phyloP scores from a whole-genome alignment of 2,329 filamentous ascomycete species.

The Drechslera avenae region DNA sequence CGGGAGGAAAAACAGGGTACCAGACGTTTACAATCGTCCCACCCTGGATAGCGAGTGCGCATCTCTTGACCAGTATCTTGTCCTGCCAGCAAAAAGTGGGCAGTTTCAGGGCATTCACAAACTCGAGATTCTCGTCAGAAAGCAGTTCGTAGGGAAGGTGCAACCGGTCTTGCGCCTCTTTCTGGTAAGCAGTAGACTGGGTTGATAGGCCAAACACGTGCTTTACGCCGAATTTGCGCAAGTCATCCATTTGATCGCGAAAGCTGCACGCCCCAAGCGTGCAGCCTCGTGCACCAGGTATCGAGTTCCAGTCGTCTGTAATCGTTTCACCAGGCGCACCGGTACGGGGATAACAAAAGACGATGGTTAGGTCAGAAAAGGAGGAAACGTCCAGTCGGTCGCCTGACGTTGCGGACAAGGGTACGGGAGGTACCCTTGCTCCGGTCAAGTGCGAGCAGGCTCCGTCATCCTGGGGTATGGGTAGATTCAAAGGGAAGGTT shows the following conservation, averaged over 20 bases:
- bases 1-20: conserved; percentile 53
- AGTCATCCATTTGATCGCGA: conserved; percentile 38
- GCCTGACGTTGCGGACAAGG: conserved; percentile 42
- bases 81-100: conserved; percentile 51
- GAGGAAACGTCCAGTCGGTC: conserved; percentile 37
- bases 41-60: conserved; percentile 48
- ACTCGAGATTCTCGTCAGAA: conserved; percentile 47
- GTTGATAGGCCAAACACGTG: conserved; percentile 50
- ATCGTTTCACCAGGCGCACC: conserved; percentile 49
- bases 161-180: conserved; percentile 46
- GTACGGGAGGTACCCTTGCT: conserved; percentile 35
- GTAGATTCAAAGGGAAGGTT: conserved; percentile 44
- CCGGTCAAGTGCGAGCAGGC: conserved; percentile 47
- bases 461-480: conserved; percentile 49
- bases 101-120: conserved; percentile 43
- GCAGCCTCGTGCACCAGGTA: conserved; percentile 53
- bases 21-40: conserved; percentile 50
- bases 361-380: conserved; percentile 46
- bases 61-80: conserved; percentile 44
- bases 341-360: conserved; percentile 53
- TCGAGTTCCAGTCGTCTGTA: conserved; percentile 50
- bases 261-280: conserved; percentile 53
- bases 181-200: conserved; percentile 50
- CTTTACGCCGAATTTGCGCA: conserved; percentile 23
- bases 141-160: conserved; percentile 51